phyloP scores from a whole-genome alignment of 345 rosid genomes.

The Citrus unshiu region DNA sequence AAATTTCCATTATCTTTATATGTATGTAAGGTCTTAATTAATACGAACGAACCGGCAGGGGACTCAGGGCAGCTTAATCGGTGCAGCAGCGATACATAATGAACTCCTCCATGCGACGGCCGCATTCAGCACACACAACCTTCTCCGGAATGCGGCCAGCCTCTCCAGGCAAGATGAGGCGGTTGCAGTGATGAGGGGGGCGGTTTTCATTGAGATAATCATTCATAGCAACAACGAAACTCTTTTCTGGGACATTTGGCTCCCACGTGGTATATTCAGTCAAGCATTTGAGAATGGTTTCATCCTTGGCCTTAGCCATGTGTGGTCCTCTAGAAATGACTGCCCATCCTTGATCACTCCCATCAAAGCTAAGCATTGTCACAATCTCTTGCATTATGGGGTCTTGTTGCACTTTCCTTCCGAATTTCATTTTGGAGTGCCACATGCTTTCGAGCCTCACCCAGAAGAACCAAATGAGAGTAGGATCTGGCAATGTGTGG shows the following conservation, averaged over 20 bases:
- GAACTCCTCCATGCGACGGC: constrained; percentile 53
- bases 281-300: constrained; percentile 18
- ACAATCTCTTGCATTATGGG: constrained; percentile 47
- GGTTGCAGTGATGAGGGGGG: constrained; percentile 46
- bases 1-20: no score
- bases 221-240: constrained; percentile 41
- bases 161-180: constrained; percentile 44
- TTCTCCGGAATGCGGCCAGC: constrained; percentile 39
- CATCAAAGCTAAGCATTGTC: constrained; percentile 53
- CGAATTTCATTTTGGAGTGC: constrained; percentile 45
- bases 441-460: constrained; percentile 68
- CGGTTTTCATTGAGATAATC: constrained; percentile 27
- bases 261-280: constrained; percentile 27
- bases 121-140: constrained; percentile 59
- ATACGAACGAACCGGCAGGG: no score
- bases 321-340: constrained; percentile 32
- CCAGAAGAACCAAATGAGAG: constrained; percentile 50
- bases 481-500: constrained; percentile 22
- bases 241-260: background rate
- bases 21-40: no score
- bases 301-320: constrained; percentile 42
- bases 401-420: constrained; percentile 37
- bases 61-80: constrained; percentile 3
- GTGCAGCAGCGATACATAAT: constrained; percentile 58
- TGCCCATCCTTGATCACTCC: constrained; percentile 64